phyloP scores from a whole-genome alignment of 108 stramenopile species.

The Pseudonitzschia delicatissima region DNA sequence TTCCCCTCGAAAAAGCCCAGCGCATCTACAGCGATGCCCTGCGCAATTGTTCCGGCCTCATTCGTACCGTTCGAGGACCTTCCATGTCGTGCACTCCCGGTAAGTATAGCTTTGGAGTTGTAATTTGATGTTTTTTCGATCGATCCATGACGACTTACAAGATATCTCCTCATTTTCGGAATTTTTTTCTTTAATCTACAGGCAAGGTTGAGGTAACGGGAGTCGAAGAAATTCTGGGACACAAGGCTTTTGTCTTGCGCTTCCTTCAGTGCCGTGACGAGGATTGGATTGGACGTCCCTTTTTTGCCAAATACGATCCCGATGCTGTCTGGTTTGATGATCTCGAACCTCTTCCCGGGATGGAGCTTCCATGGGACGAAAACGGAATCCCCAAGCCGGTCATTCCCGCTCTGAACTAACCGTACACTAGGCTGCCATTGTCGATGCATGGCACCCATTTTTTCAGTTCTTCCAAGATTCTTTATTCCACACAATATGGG shows the following conservation, averaged over 20 bases:
- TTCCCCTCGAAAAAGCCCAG: slow-evolving; percentile 52
- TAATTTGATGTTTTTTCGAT: background rate
- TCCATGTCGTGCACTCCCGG: slow-evolving; percentile 58
- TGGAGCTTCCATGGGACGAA: slow-evolving; percentile 50
- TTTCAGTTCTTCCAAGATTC: no score
- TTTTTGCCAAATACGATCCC: slow-evolving; percentile 60
- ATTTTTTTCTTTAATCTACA: background rate
- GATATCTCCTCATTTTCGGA: background rate
- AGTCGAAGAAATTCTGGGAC: slow-evolving; percentile 47
- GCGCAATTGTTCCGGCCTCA: slow-evolving; percentile 45
- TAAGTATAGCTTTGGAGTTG: background rate
- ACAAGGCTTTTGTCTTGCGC: slow-evolving; percentile 51
- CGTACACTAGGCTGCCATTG: no score
- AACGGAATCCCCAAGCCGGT: slow-evolving; percentile 37
- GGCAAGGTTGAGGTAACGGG: slow-evolving; percentile 65
- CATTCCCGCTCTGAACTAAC: slow-evolving; percentile 24
- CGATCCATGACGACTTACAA: background rate
- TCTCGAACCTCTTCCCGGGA: slow-evolving; percentile 44
- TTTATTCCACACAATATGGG: slow-evolving; percentile 1
- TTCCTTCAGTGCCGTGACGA: slow-evolving; percentile 66
- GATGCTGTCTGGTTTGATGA: slow-evolving; percentile 61
- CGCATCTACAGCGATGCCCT: slow-evolving; percentile 51
- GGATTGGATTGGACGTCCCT: slow-evolving; percentile 48
- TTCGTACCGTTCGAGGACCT: slow-evolving; percentile 61
- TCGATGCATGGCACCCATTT: no score